Conservation (phyloP, 2,329 filamentous ascomycete genomes). For the Trichoderma sp. region DNA sequence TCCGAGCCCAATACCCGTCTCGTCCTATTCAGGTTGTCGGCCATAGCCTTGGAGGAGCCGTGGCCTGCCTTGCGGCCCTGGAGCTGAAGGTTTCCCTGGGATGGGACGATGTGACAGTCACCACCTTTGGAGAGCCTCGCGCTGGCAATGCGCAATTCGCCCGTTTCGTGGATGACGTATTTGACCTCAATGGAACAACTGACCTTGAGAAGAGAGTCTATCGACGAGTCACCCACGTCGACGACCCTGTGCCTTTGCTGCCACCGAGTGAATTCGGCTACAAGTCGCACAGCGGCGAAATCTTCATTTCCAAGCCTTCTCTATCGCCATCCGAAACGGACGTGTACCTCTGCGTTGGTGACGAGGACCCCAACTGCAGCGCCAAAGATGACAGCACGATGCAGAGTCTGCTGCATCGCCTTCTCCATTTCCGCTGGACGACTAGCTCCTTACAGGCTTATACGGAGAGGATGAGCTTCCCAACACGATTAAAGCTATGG, state of each 20-base stretch:
- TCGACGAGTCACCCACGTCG: constrained; percentile 78
- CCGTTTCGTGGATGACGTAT: constrained; percentile 56
- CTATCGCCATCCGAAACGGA: constrained; percentile 70
- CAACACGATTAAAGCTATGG: constrained; percentile 73
- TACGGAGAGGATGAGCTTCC: constrained; percentile 51
- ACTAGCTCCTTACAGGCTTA: constrained; percentile 32
- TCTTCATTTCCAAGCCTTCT: constrained; percentile 74
- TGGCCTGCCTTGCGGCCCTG: constrained; percentile 82
- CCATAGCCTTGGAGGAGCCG: constrained; percentile 89
- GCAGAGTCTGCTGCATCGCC: constrained; percentile 32
- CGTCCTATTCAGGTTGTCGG: constrained; percentile 80
- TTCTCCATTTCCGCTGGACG: constrained; percentile 32
- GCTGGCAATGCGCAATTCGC: constrained; percentile 61
- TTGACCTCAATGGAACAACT: constrained; percentile 44
- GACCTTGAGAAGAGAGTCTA: constrained; percentile 51
- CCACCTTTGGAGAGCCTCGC: constrained; percentile 89
- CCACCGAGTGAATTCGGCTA: constrained; percentile 90
- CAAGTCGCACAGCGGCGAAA: constrained; percentile 78
- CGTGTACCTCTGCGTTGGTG: constrained; percentile 69
- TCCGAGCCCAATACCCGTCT: constrained; percentile 63
- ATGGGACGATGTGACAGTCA: constrained; percentile 73
- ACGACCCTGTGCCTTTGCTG: constrained; percentile 86
- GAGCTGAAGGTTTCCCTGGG: constrained; percentile 74
- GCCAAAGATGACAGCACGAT: constrained; percentile 54
- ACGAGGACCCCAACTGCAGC: constrained; percentile 72